phyloP scores from a whole-genome alignment of 192 early-diverging fungal genomes.

The Kappamyces sp. region DNA sequence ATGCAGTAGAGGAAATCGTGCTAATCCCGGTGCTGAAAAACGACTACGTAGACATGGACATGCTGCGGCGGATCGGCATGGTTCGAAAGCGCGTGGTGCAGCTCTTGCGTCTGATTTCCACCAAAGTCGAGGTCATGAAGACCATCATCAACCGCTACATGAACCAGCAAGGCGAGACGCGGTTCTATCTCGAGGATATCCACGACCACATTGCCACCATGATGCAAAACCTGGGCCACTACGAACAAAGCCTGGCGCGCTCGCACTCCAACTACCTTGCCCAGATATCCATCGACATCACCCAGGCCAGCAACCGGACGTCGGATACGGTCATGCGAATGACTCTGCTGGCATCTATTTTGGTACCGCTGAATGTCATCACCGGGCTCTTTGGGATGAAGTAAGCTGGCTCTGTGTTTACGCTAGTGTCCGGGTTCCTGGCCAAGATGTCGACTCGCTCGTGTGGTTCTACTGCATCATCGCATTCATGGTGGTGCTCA shows the following conservation, averaged over 20 bases:
- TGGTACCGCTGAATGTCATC: slow-evolving; percentile 86
- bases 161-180: slow-evolving; percentile 40
- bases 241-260: slow-evolving; percentile 65
- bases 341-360: slow-evolving; percentile 79
- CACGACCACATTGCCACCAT: slow-evolving; percentile 71
- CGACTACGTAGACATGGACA: slow-evolving; percentile 73
- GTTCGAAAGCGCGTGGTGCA: slow-evolving; percentile 67
- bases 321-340: slow-evolving; percentile 84
- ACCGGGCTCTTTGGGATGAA: slow-evolving; percentile 51
- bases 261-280: slow-evolving; percentile 79
- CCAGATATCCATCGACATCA: slow-evolving; percentile 68
- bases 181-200: slow-evolving; percentile 56
- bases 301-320: slow-evolving; percentile 64
- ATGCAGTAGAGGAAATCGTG: slow-evolving; percentile 90
- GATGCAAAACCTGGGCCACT: slow-evolving; percentile 59
- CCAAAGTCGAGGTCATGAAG: slow-evolving; percentile 67
- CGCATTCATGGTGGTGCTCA: slow-evolving; percentile 2
- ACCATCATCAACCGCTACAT: slow-evolving; percentile 58
- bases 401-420: slow-evolving; percentile 12
- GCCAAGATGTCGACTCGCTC: slow-evolving; percentile 32
- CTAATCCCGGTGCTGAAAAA: slow-evolving; percentile 62
- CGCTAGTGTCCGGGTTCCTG: slow-evolving; percentile 39
- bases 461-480: slow-evolving; percentile 43
- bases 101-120: slow-evolving; percentile 56
- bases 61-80: slow-evolving; percentile 69